Evolutionary conservation across 2,329 filamentous ascomycete species (phyloP).

Genomic region (Podosphaera fusca): DNA sequence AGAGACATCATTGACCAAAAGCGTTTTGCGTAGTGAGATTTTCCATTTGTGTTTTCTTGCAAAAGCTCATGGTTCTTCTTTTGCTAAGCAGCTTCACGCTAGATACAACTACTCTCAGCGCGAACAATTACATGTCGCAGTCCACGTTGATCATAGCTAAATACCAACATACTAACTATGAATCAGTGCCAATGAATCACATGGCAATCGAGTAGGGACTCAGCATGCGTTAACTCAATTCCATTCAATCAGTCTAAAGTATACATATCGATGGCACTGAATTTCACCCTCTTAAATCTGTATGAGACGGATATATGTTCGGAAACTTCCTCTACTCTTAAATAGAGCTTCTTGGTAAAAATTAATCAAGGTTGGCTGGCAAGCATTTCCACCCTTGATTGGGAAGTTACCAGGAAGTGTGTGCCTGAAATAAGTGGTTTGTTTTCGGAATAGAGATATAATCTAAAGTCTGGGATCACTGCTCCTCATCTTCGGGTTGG

Average conservation of each 20-base stretch:
- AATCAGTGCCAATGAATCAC: background rate
- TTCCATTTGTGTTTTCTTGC: too few relatives aligned
- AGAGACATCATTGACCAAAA: too few relatives aligned
- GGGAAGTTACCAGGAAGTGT: background rate
- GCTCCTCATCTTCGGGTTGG: slow-evolving; percentile 67
- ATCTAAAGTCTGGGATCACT: slow-evolving; percentile 2
- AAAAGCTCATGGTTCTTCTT: too few relatives aligned
- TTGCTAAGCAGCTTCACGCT: too few relatives aligned
- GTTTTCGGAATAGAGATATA: background rate
- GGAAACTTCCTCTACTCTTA: background rate
- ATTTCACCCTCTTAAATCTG: background rate
- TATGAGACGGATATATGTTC: background rate
- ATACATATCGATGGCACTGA: background rate
- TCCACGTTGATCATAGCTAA: too few relatives aligned
- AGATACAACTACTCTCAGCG: too few relatives aligned
- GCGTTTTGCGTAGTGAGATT: too few relatives aligned
- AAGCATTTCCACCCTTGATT: background rate
- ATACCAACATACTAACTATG: background rate
- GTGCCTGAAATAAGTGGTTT: background rate
- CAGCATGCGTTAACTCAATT: background rate
- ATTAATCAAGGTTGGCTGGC: background rate
- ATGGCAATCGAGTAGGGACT: background rate
- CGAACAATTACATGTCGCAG: too few relatives aligned
- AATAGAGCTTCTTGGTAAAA: background rate
- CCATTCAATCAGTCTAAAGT: background rate